phyloP scores from a whole-genome alignment of 2,329 filamentous ascomycete species.

The Hypoxylon sp. region DNA sequence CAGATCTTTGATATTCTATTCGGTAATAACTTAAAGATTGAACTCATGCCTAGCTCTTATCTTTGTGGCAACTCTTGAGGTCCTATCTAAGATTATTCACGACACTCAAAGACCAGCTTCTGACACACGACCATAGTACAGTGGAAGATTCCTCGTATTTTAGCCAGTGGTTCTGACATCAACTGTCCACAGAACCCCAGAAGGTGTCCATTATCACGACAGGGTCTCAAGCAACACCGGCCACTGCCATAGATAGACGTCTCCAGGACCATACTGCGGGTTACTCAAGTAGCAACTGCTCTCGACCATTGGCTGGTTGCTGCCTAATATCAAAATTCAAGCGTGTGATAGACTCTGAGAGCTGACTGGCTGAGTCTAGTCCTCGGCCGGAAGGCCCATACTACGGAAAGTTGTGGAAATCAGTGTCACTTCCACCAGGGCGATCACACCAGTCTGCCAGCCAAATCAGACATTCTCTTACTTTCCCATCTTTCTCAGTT shows the following conservation, averaged over 20 bases:
- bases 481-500: neutral
- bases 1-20: slow-evolving; percentile 22
- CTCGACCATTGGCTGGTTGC: neutral
- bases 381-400: neutral
- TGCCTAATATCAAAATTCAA: neutral
- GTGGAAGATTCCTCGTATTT: slow-evolving; percentile 38
- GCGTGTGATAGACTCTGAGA: neutral
- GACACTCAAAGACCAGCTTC: slow-evolving; percentile 37
- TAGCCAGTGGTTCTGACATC: slow-evolving; percentile 35
- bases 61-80: slow-evolving; percentile 35
- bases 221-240: neutral
- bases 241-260: neutral
- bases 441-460: neutral
- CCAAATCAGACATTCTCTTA: neutral
- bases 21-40: slow-evolving; percentile 26
- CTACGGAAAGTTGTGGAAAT: neutral
- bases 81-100: slow-evolving; percentile 43
- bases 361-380: neutral
- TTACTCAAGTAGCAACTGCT: neutral
- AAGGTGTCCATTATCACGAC: slow-evolving; percentile 32
- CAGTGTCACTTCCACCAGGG: neutral
- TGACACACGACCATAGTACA: slow-evolving; percentile 33
- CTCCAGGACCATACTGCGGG: neutral
- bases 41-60: slow-evolving; percentile 2
- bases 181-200: slow-evolving; percentile 25